A percentile compares a stretch with the other conserved stretches of the same genome.
Evolutionary conservation across 2,329 filamentous ascomycete genomes (phyloP).

Genomic region (Chaetothyriales sp.): DNA sequence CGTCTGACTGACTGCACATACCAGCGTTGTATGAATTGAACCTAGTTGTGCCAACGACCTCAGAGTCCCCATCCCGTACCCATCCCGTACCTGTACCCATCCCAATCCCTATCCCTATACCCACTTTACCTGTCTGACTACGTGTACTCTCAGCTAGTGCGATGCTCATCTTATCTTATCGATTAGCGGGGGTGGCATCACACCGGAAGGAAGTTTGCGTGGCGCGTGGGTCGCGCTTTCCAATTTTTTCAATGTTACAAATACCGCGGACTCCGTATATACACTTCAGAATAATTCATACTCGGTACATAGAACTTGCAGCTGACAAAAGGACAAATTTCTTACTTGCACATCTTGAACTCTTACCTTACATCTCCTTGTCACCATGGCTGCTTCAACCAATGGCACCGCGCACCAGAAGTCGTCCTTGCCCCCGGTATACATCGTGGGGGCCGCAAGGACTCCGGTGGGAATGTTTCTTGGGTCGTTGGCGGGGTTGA

Average conservation of each 20-base stretch:
- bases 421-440: conserved; percentile 61
- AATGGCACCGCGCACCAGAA: conserved; percentile 14
- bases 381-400: conserved; percentile 7
- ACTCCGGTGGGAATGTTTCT: conserved; percentile 91
- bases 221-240: not conserved
- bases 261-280: not conserved
- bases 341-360: not conserved
- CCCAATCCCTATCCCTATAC: too few relatives aligned
- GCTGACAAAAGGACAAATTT: not conserved
- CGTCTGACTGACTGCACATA: too few relatives aligned
- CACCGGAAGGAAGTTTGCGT: not conserved
- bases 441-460: conserved; percentile 83
- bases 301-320: not conserved
- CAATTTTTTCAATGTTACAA: not conserved
- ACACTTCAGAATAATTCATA: too few relatives aligned
- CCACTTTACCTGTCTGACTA: too few relatives aligned
- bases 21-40: too few relatives aligned
- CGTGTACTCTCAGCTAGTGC: too few relatives aligned
- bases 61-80: too few relatives aligned
- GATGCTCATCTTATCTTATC: not conserved
- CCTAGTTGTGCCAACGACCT: too few relatives aligned
- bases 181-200: not conserved
- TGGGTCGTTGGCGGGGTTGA: conserved; percentile 82
- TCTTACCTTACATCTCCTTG: not conserved
- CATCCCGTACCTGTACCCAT: too few relatives aligned